Base-by-base conservation (phyloP, 2,329 filamentous ascomycete species). In the Colletotrichum godetiae region DNA sequence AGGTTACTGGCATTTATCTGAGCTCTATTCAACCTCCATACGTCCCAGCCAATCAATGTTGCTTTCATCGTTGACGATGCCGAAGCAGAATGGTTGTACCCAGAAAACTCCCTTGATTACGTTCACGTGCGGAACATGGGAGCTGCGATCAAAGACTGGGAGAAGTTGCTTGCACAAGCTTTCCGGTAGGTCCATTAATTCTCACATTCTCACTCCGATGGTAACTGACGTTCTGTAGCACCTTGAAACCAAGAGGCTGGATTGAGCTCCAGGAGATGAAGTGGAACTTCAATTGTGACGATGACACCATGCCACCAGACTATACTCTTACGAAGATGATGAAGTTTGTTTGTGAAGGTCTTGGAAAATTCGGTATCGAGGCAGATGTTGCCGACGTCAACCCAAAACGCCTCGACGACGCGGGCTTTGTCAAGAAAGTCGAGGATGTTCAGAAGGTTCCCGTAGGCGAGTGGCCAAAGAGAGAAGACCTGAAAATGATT, bases 31-130 rank as follows among this genome's bases (percentile, higher is more conserved):
- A 75, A 10, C 74, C 68, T 5, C 2, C 29, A 1, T 49, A 82
- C 76, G 83, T 87, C 3, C 86, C 87, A 0, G 80, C 84, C 0
- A 89, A 90, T 64, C 0, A 89, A 90, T 64, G 82, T 88, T 3
- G 77, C 79, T 8, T 89, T 89, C 74, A 82, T 85, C 29, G 78
- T 87, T 46, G 84, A 86, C 66, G 83, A 86, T 68, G 76, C 81
- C 15, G 83, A 84, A 35, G 79, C 81, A 12, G 77, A 80, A 24
- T 86, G 84, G 84, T 78, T 78, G 2, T 84, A 79, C 22, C 72
- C 75, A 1, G 76, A 78, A 15, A 75, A 79, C 3, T 86, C 85
- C 59, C 89, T 86, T 35, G 85, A 86, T 73, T 83, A 83, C 29
- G 77, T 87, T 19, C 84, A 84, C 61, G 76, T 74, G 4, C 82